Evolutionary conservation across 2,329 filamentous ascomycete genomes (phyloP), one percentile per base, ranked within the genome.

Genomic region (Venturia aucupariae): DNA sequence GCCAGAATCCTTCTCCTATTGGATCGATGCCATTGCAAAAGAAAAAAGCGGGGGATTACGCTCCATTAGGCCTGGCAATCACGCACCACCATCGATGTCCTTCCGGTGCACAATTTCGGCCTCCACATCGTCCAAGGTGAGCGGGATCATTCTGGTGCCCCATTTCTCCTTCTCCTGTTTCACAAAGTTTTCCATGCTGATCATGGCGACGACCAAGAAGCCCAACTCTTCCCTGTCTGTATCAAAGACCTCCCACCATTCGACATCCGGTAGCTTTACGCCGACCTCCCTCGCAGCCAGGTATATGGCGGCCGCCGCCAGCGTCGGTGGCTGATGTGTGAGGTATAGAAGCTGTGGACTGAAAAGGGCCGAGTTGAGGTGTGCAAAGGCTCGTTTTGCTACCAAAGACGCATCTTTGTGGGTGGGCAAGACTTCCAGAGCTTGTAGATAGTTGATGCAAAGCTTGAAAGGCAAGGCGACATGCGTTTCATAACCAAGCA

Each of bases 221-320:
- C 94, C 94, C 42, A 99, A 80, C 73, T 96, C 92, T 78, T 99
- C 94, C 61, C 94, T 82, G 71, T 97, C 92, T 8, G 94, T 90
- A 75, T 99, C 94, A 74, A 97, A 97, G 0, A 97, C 90, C 75
- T 97, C 92, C 94, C 94, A 99, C 94, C 94, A 99, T 67, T 90
- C 87, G 60, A 84, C 85, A 67, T 89, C 89, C 0, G 93, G 91
- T 76, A 97, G 82, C 74, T 90, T 92, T 15, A 89, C 84, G 0
- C 83, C 86, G 0, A 84, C 74, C 68, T 97, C 92, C 55, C 87
- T 83, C 0, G 91, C 89, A 0, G 93, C 90, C n/a, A 91, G 84
- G 73, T 97, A 99, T 39, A 97, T 89, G 0, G 92, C 90, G 1
- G 92, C 90, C 2, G 91, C 90, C 4, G 94, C 93, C 11, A 99